Base-by-base conservation (phyloP, 148 eudicot genomes). In the Amaranthus cruentus region DNA sequence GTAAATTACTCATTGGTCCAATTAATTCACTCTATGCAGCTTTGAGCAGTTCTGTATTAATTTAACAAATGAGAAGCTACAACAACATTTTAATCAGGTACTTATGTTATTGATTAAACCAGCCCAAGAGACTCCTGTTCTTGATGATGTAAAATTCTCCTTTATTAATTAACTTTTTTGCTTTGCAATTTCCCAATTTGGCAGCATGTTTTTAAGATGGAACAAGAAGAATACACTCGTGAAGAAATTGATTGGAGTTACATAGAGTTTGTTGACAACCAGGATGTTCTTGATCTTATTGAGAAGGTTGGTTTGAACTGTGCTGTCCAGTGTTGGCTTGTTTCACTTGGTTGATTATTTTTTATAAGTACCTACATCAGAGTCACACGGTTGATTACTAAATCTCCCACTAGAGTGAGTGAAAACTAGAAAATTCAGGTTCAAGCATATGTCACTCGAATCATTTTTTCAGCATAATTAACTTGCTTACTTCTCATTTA, bases 201-300 rank as follows among this genome's bases (percentile, higher is more conserved):
- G 72, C 88, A 95, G 99, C 99, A 95, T 84, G 99, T 95, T 77
- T 95, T 95, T 78, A 95, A 95, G 82, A 90, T 95, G 99, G 99
- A 95, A 82, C 99, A 95, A 86, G 99, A 95, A 85, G 97, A 95
- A 68, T 95, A 95, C 83, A 88, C 90, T n/a, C 92, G 82, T 78
- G 99, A 95, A 85, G 96, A 91, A 84, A 95, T 95, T 80, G 89
- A 95, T 78, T 95, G 99, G 99, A 95, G 99, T 79, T 95, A 91
- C 69, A 92, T 95, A 62, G 97, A 95, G 80, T 95, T 95, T 60
- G 78, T 90, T 64, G 99, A 92, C 74, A 95, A 95, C 78, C 96
- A 90, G 85, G 99, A 95, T 82, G 83, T 95, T 76, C 99, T 95
- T 59, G 99, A 95, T 85, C 96, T 95, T 72, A 90, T 95, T 74